Evolutionary conservation across 495 filamentous ascomycete genomes (phyloP).

Genomic region (Penicillium macrosclerotiorum): DNA sequence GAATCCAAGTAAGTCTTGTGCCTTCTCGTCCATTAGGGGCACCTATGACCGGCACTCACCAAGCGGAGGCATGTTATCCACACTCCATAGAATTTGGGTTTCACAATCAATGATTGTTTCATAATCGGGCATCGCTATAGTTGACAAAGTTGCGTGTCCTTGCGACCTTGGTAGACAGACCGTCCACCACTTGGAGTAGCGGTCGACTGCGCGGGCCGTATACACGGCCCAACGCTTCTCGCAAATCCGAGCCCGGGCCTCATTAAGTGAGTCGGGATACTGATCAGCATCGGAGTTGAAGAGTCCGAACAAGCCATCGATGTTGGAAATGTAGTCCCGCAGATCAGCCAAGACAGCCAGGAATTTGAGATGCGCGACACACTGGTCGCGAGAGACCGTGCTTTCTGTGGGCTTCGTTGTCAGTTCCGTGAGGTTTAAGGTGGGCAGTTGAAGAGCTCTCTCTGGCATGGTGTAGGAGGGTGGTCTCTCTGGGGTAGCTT

Average conservation of each 20-base stretch:
- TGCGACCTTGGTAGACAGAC: conserved; percentile 19
- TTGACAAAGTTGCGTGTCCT: conserved; percentile 7
- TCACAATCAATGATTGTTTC: conserved; percentile 11
- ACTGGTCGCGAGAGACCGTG: conserved; percentile 30
- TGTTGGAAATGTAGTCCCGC: conserved; percentile 62
- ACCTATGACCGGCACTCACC: conserved; percentile 14
- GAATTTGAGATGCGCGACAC: conserved; percentile 77
- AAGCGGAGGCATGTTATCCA: conserved; percentile 24
- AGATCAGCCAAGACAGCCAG: conserved; percentile 67
- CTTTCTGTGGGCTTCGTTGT: neutral
- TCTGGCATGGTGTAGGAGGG: conserved; percentile 18
- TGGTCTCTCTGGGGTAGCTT: conserved; percentile 9
- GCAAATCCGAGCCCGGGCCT: conserved; percentile 41
- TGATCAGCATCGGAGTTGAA: conserved; percentile 45
- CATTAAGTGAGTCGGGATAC: conserved; percentile 8
- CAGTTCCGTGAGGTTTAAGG: conserved; percentile 8
- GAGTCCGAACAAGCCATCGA: conserved; percentile 67
- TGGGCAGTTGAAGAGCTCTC: conserved; percentile 9
- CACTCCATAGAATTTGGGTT: conserved; percentile 14
- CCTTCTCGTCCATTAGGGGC: neutral
- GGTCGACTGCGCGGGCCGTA: conserved; percentile 66
- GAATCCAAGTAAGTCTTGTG: neutral
- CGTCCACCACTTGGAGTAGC: conserved; percentile 73
- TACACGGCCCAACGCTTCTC: conserved; percentile 83
- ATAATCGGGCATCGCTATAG: conserved; percentile 9